Evolutionary conservation across 805 yeast genomes (phyloP).

Genomic region (Lachancea quebecensis): DNA sequence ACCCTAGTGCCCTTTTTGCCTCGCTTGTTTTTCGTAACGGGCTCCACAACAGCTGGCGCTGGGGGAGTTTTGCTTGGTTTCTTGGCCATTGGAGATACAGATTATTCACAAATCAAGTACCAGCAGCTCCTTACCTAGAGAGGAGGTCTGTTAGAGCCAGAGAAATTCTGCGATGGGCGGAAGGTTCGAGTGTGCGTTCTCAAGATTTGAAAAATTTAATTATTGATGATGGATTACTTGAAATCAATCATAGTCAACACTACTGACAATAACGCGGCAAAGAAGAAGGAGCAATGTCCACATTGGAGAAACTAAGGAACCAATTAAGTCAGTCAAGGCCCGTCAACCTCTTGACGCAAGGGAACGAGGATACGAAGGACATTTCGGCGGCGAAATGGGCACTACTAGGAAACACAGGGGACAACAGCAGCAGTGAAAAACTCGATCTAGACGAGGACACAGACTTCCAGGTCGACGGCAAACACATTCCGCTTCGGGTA

Average conservation of each 20-base stretch:
- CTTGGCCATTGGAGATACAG: constrained; percentile 17
- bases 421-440: constrained; percentile 9
- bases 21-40: constrained; percentile 16
- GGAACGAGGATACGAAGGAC: constrained; percentile 29
- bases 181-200: too few species aligned
- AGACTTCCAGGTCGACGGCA: constrained; percentile 46
- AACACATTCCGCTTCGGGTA: constrained; percentile 46
- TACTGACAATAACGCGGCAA: not conserved
- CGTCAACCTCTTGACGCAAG: constrained; percentile 13
- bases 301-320: constrained; percentile 14
- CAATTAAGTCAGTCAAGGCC: constrained; percentile 16
- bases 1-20: constrained; percentile 13
- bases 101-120: too few species aligned
- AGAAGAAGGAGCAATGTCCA: constrained; percentile 1
- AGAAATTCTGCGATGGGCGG: not conserved
- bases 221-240: too few species aligned
- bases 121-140: not conserved
- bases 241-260: too few species aligned
- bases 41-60: constrained; percentile 8
- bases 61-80: constrained; percentile 11
- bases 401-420: constrained; percentile 15
- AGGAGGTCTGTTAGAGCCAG: not conserved
- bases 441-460: constrained; percentile 43
- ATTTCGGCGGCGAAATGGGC: constrained; percentile 32
- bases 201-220: too few species aligned